These are phyloP conservation scores for Trichoderma virens DNA, from an alignment of 495 filamentous ascomycete species.

Conservation along the genomic window DNA sequence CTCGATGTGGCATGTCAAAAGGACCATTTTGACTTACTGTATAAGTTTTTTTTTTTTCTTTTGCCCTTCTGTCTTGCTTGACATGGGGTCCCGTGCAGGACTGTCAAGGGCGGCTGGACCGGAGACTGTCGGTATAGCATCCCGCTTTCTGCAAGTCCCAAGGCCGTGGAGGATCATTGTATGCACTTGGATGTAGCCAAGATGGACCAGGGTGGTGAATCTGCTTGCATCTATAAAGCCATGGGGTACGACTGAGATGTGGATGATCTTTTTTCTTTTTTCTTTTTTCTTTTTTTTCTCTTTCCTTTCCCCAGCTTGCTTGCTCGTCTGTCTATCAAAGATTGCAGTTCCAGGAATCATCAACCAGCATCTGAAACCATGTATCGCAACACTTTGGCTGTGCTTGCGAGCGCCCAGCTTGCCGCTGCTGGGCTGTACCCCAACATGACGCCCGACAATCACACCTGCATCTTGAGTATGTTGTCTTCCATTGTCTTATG, in stretches of 20 bases:
- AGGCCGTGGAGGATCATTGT: too few relatives aligned
- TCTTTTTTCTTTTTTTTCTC: neutral
- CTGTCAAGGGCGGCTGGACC: too few relatives aligned
- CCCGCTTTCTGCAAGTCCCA: too few relatives aligned
- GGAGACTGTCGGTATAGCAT: neutral
- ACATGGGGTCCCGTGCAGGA: neutral
- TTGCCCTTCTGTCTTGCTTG: neutral
- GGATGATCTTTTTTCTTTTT: neutral
- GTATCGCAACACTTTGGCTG: neutral
- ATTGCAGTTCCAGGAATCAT: neutral
- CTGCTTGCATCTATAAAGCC: neutral
- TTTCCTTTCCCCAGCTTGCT: neutral
- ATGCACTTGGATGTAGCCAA: too few relatives aligned
- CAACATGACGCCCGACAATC: slow-evolving; percentile 1
- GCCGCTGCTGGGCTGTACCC: slow-evolving; percentile 20
- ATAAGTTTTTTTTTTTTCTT: neutral
- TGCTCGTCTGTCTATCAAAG: neutral
- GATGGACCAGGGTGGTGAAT: too few relatives aligned
- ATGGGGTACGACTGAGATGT: neutral
- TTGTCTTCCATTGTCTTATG: neutral
- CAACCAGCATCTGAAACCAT: neutral
- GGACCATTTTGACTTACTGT: neutral
- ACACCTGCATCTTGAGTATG: slow-evolving; percentile 6
- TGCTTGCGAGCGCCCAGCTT: neutral
- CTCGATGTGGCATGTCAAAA: slow-evolving; percentile 1